Base-by-base conservation (phyloP, 306 rosid species). In the Cyamopsis tetragonoloba region DNA sequence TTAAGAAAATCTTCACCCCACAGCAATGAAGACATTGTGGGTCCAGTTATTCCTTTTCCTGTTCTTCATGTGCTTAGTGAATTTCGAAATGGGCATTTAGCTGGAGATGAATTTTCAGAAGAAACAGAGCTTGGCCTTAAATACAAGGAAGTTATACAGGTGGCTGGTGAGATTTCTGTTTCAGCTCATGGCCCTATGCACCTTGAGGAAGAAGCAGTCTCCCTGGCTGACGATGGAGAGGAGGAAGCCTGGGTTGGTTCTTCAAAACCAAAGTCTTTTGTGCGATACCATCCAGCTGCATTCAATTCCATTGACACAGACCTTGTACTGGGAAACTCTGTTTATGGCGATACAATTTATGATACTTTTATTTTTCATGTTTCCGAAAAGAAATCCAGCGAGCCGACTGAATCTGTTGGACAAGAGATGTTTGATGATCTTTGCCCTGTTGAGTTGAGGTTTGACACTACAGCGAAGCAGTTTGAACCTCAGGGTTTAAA, bases 41-140 rank as follows among this genome's bases (percentile, higher is more conserved):
- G 96, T 81, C 96, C 96, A 42, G 69, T 81, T 51, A 81, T 84
- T 74, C 96, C 92, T 53, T 82, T 89, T 51, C 88, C 92, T 55
- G 37, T 80, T 70, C 72, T 86, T 44, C 81, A 80, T 12, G 64
- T 64, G 17, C 69, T 89, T 65, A 80, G 86, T 59, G 90, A 86
- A 72, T 66, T 66, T 71, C 62, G 41, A 30, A 71, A 75, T 70
- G 89, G 84, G 15, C 27, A 34, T 68, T 78, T 75, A 30, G 59
- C 68, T 23, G 80, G 73, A 22, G 73, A 68, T 7, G 37, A 48
- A 65, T 88, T 84, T 78, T 83, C 88, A 35, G 56, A 72, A 4
- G 79, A 80, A 74, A 73, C 43, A 67, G 81, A 83, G 70, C 72
- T 85, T 34, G 58, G 23, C 14, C 73, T 15, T 15, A 79, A 58